A percentile compares a stretch with the other conserved stretches of the same genome.
These are phyloP conservation scores for Colletotrichum sp. DNA, from an alignment of 2,329 filamentous ascomycete species.

Conservation along the genomic window DNA sequence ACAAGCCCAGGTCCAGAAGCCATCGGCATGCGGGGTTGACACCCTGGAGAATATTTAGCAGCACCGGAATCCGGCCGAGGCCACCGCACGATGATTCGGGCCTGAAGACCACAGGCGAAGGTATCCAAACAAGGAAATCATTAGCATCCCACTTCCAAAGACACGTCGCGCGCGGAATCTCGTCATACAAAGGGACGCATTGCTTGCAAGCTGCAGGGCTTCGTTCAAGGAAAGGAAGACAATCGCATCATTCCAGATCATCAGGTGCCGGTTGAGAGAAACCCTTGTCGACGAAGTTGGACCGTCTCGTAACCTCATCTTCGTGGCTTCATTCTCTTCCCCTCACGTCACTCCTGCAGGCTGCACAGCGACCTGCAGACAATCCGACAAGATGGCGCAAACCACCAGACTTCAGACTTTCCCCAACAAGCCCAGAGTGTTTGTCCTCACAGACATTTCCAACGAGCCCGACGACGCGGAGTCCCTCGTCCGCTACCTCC, in stretches of 20 bases:
- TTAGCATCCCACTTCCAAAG: neutral
- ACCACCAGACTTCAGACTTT: slow-evolving; percentile 4
- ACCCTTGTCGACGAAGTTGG: neutral
- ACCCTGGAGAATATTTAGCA: neutral
- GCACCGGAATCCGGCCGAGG: slow-evolving; percentile 9
- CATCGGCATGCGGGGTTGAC: slow-evolving; percentile 2
- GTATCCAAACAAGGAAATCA: neutral
- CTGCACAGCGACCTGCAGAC: neutral
- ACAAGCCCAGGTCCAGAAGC: neutral
- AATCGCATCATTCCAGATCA: neutral
- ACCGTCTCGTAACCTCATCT: neutral
- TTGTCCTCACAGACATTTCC: slow-evolving; percentile 48
- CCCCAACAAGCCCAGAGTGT: slow-evolving; percentile 36
- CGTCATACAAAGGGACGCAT: neutral
- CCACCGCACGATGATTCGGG: neutral
- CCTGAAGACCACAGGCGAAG: neutral
- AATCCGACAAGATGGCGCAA: neutral
- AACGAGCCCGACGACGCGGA: slow-evolving; percentile 52
- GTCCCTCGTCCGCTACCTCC: slow-evolving; percentile 47
- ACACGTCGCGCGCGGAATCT: neutral
- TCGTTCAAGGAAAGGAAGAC: neutral
- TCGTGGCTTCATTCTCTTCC: neutral
- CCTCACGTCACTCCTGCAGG: neutral
- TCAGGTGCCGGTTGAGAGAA: neutral
- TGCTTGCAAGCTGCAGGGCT: neutral